Base-by-base conservation (phyloP, 1,139 yeast genomes). In the Magnusiomyces sp. region DNA sequence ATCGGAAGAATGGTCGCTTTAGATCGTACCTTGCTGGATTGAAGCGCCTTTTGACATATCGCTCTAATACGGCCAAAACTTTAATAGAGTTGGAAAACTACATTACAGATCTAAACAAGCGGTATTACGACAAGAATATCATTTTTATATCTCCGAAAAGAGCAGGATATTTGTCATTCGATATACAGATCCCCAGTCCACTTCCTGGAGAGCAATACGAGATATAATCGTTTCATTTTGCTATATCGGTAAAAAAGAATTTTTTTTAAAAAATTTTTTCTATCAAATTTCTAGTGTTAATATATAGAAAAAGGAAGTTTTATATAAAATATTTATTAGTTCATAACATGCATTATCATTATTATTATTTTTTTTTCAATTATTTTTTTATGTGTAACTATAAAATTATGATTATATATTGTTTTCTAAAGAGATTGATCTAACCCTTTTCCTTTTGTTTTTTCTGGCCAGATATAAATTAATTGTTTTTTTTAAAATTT, bases 121-220 rank as follows among this genome's bases (percentile, higher is more conserved):
- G 65, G 6, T 52, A 68, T 31, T 53, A 56, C 32, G 53, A 56
- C 1, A 56, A 63, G 27, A 64, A 68, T 1, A 45, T 83, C 2
- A 57, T 58, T 46, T 56, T 85, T 13, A 72, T 83, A 0, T 71
- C 80, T 1, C 86, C 86, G 0, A 59, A 76, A 43, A 58, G 71
- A 45, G 72, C 80, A 13, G 94, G 82, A 0, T 83, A 74, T 61
- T 64, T 83, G n/a, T 81, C 88, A 2, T 73, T 77, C 64, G 59
- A 76, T 68, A 56, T 55, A 16, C 40, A 43, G 31, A 34, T 43
- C 5, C 46, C 46, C 7, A 43, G 46, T 19, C 46, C 46, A 5
- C 20, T 43, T 11, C 46, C 46, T n/a, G 40, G 40, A 11, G 46
- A 43, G 36, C 40, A 34, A 20, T 43, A 43, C 20, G 46, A 43